These are phyloP conservation scores for Salvia splendens DNA, from an alignment of 257 asterid genomes.

Conservation along the genomic window DNA sequence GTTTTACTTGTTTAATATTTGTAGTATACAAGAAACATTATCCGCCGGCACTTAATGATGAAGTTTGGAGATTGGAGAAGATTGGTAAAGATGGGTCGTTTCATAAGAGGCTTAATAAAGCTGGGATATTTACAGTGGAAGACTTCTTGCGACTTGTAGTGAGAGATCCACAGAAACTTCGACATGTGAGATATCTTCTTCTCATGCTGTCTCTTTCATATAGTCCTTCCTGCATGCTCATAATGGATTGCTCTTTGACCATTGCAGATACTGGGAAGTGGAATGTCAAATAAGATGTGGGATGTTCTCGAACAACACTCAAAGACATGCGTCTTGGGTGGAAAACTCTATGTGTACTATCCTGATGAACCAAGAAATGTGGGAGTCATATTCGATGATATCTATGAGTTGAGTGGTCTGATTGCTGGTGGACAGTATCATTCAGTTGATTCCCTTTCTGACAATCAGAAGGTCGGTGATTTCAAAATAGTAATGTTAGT, in stretches of 20 bases:
- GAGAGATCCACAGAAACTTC: conserved; percentile 78
- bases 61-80: conserved; percentile 97
- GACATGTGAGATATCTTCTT: conserved; percentile 58
- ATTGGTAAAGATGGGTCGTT: conserved; percentile 97
- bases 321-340: conserved; percentile 89
- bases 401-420: conserved; percentile 78
- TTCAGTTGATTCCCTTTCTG: conserved; percentile 77
- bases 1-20: conserved; percentile 28
- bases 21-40: conserved; percentile 97
- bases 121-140: conserved; percentile 80
- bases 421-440: conserved; percentile 72
- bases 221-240: conserved; percentile 25
- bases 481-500: conserved; percentile 8
- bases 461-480: conserved; percentile 75
- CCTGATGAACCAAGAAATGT: conserved; percentile 78
- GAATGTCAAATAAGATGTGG: conserved; percentile 99
- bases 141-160: conserved; percentile 74
- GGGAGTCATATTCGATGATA: conserved; percentile 80
- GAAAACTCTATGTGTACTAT: conserved; percentile 81
- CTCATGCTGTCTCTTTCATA: conserved; percentile 11
- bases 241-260: conserved; percentile 22
- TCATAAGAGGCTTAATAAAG: conserved; percentile 85
- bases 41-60: conserved; percentile 89
- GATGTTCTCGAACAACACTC: conserved; percentile 89
- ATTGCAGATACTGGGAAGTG: conserved; percentile 84